A percentile compares a stretch with the other conserved stretches of the same genome.
phyloP scores from a whole-genome alignment of 2,329 filamentous ascomycete genomes.

The Trichophyton rubrum region DNA sequence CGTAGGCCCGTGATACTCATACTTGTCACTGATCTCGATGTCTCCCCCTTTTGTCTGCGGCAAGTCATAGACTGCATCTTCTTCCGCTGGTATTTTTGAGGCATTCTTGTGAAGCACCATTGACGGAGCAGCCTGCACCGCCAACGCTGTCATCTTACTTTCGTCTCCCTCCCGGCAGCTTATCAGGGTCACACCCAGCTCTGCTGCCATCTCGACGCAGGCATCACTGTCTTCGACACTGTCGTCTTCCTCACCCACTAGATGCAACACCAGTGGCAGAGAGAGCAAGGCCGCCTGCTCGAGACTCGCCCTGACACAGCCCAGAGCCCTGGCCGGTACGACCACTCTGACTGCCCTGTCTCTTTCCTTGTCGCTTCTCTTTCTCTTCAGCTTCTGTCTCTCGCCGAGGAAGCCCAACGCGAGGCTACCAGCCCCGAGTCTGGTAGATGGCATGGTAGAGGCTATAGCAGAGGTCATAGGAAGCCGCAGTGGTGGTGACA shows the following conservation, averaged over 20 bases:
- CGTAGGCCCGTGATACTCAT: not conserved
- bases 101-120: not conserved
- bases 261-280: not conserved
- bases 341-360: not conserved
- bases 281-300: not conserved
- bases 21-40: not conserved
- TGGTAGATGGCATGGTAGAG: not conserved
- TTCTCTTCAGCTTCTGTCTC: not conserved
- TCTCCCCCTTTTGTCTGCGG: not conserved
- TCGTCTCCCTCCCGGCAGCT: not conserved
- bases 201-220: not conserved
- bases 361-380: not conserved
- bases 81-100: too few species aligned
- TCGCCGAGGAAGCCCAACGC: not conserved
- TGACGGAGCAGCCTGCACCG: not conserved
- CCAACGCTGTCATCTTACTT: not conserved
- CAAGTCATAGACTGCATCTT: not conserved
- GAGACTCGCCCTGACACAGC: not conserved
- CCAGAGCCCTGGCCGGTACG: not conserved
- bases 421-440: not conserved
- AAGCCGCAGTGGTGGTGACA: constrained; percentile 31
- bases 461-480: constrained; percentile 62
- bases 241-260: not conserved
- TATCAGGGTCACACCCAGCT: not conserved
- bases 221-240: not conserved